Base-by-base conservation (phyloP, 805 yeast genomes). In the Metschnikowia colocasiae region DNA sequence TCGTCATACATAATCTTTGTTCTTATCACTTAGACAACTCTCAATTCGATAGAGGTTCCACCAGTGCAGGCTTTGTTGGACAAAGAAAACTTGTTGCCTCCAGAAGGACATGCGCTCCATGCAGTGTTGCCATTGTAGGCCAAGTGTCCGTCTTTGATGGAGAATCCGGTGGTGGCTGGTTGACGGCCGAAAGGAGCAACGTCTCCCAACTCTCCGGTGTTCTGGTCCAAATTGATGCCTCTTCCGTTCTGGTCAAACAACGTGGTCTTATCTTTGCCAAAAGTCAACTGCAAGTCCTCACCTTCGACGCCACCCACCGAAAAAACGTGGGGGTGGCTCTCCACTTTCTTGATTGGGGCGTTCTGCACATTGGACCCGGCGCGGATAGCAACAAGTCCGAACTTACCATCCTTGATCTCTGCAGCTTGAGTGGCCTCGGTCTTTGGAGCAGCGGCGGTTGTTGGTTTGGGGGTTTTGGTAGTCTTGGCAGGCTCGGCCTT, bases 81-180 rank as follows among this genome's bases (percentile, higher is more conserved):
- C 53, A 65, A 63, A 3, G 48, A 45, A 8, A 26, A 51, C 19
- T 47, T 50, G 56, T 60, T 53, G 18, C 48, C 53, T 13, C 62
- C 64, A 30, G 64, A 54, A 33, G 73, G 70, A 47, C 73, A 67
- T 29, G 76, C 76, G 29, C 61, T 59, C 64, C 74, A 76, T 34
- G 57, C 65, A 23, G 59, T 53, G 29, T 62, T 52, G 39, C 67
- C 70, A 31, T 64, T 50, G 57, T 61, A 71, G 3, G 55, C 53
- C 59, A 77, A 65, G 56, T 63, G 54, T 30, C 72, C 75, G 38
- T 63, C 58, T 6, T 55, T 25, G 53, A 77, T 63, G 22, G 74
- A 54, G 57, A 73, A 78, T 3, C 75, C 71, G 16, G 65, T 49
- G 27, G 74, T 60, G 40, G 74, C 65, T 16, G 59, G 59, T 50